These are phyloP conservation scores for Phytophthora idaei DNA, from an alignment of 352 stramenopile genomes.

Conservation along the genomic window DNA sequence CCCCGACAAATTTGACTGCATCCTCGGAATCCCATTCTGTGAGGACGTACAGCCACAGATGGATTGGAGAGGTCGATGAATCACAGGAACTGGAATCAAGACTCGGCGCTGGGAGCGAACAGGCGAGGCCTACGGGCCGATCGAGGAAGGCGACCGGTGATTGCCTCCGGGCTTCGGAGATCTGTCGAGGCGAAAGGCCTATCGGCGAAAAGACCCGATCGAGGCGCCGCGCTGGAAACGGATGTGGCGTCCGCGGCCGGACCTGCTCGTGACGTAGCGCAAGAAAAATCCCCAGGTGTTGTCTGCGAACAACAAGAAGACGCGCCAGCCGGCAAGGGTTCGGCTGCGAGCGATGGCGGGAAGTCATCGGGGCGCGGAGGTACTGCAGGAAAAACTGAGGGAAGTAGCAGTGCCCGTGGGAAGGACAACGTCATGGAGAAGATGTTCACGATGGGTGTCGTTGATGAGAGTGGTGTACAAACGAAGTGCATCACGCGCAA, in stretches of 20 bases:
- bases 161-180: background rate
- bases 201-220: background rate
- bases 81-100: conserved; percentile 10
- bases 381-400: too few species aligned
- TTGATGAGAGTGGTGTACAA: too few species aligned
- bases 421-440: too few species aligned
- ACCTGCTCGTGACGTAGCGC: background rate
- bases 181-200: background rate
- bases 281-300: background rate
- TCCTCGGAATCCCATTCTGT: conserved; percentile 17
- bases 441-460: too few species aligned
- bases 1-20: conserved; percentile 2
- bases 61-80: conserved; percentile 10
- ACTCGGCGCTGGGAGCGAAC: background rate
- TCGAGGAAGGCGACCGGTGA: background rate
- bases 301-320: background rate
- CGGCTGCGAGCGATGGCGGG: background rate
- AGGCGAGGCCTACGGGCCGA: background rate
- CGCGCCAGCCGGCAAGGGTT: background rate
- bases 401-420: too few species aligned
- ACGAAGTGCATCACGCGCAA: too few species aligned
- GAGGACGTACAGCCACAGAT: conserved; percentile 13
- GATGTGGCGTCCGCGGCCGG: background rate
- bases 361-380: background rate
- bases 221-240: background rate